Conservation (phyloP, 176 grass and related monocot genomes). For the Oryza rufipogon region DNA sequence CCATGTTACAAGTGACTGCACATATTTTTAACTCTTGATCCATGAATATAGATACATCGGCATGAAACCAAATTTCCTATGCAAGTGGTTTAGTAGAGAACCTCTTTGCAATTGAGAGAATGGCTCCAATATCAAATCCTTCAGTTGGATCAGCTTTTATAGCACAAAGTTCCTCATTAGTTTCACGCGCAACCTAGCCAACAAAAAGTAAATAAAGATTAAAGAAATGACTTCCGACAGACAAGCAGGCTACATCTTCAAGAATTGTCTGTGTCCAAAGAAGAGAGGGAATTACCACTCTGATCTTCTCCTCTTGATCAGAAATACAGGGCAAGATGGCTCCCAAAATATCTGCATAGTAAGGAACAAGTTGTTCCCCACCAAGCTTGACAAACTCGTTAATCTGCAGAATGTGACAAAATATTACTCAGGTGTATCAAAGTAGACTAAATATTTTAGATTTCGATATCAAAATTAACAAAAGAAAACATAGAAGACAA, state of each 20-base stretch:
- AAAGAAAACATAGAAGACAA: conserved; percentile 28
- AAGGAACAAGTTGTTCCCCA: conserved; percentile 93
- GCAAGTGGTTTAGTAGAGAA: conserved; percentile 34
- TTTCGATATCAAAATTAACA: conserved; percentile 20
- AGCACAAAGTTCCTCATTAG: conserved; percentile 93
- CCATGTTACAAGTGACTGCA: not conserved
- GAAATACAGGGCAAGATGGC: conserved; percentile 98
- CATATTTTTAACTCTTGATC: conserved; percentile 16
- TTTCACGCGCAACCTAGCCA: conserved; percentile 97
- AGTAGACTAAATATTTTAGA: conserved; percentile 15
- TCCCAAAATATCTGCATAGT: conserved; percentile 96
- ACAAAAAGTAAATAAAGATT: conserved; percentile 36
- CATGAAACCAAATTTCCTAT: not conserved
- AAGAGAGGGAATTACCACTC: conserved; percentile 71
- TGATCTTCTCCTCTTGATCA: conserved; percentile 96
- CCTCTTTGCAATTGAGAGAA: conserved; percentile 89
- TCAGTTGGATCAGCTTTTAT: conserved; percentile 85
- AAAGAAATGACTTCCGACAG: not conserved
- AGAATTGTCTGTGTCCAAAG: conserved; percentile 27
- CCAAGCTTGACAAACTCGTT: conserved; percentile 99
- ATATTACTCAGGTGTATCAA: conserved; percentile 40
- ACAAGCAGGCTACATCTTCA: conserved; percentile 24
- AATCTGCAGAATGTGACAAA: conserved; percentile 67
- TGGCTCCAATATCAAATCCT: conserved; percentile 90
- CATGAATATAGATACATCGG: not conserved